Base-by-base conservation (phyloP, 108 stramenopile species). In the Seminavis robusta region DNA sequence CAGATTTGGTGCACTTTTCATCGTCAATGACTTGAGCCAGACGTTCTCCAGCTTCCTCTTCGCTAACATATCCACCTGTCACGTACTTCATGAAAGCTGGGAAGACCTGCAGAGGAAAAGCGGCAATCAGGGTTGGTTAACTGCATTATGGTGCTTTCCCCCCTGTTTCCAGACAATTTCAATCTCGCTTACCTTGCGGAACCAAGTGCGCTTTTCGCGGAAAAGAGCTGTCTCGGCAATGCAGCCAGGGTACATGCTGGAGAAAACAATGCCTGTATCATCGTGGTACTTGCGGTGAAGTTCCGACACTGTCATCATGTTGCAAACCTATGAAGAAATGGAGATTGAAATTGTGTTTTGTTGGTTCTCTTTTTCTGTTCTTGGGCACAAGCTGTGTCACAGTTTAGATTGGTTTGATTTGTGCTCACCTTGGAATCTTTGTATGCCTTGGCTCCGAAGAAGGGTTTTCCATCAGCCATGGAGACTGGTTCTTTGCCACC, bases 401-500 rank as follows among this genome's bases (percentile, higher is more conserved):
- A 15, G 4, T 13, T 13, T 11, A 11, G 36, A 37, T 37, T 13
- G 36, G 9, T 13, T 37, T 37, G 13, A 11, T 13, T 23, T 42
- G 44, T 28, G 7, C 66, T 19, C 17, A 91, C 92, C 81, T 97
- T 95, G 47, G 88, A 77, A 56, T 98, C 97, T 61, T 98, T 98
- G 86, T 98, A 98, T n/a, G 95, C 95, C 80, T 98, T 93, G 48
- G 94, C 94, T 15, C 93, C 95, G 67, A 88, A 84, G 71, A 93
- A 97, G 3, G 81, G 81, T 71, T 94, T 93, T 24, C 92, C 93
- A 61, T 96, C 93, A n/a, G 81, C 84, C 95, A 96, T 94, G 56
- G 83, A 39, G 52, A 94, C 60, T 16, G 89, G 90, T 15, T 85
- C 65, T 52, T 76, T 83, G 15, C 71, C 76, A 42, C 91, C 93